Evolutionary conservation across 805 yeast species (phyloP).

Genomic region (Novakomyces olei): DNA sequence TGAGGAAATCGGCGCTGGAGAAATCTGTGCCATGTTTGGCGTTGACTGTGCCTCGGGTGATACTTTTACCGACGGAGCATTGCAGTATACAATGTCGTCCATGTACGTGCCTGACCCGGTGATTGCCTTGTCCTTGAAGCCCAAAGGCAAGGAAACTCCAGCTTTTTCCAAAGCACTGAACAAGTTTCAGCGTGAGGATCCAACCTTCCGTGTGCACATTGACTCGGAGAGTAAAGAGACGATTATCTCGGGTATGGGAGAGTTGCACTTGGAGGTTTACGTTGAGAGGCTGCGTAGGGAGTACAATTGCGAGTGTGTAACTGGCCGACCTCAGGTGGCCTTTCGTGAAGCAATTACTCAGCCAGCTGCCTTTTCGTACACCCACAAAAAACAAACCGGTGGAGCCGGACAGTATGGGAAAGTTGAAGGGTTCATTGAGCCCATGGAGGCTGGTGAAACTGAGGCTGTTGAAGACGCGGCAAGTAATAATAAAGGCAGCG

Average conservation of each 20-base stretch:
- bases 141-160: conserved; percentile 65
- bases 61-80: conserved; percentile 71
- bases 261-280: conserved; percentile 86
- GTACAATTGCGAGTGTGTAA: conserved; percentile 80
- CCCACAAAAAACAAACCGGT: conserved; percentile 95
- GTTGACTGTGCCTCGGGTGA: conserved; percentile 98
- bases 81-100: conserved; percentile 76
- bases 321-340: conserved; percentile 96
- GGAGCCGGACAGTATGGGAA: conserved; percentile 99
- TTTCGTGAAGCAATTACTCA: conserved; percentile 78
- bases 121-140: conserved; percentile 73
- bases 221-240: conserved; percentile 88
- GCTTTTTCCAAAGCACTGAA: conserved; percentile 93
- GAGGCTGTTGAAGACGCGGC: conserved; percentile 6
- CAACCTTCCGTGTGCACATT: conserved; percentile 82
- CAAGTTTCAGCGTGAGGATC: conserved; percentile 96
- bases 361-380: conserved; percentile 62
- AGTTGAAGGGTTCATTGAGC: conserved; percentile 64
- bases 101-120: conserved; percentile 99
- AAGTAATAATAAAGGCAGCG: conserved; percentile 17
- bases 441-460: conserved; percentile 27
- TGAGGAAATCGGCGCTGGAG: conserved; percentile 88
- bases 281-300: conserved; percentile 97
- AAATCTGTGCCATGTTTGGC: conserved; percentile 97
- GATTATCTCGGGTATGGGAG: conserved; percentile 94